A percentile compares a stretch with the other conserved stretches of the same genome.
phyloP scores from a whole-genome alignment of 768 basidiomycete species.

The Clathrus columnatus region DNA sequence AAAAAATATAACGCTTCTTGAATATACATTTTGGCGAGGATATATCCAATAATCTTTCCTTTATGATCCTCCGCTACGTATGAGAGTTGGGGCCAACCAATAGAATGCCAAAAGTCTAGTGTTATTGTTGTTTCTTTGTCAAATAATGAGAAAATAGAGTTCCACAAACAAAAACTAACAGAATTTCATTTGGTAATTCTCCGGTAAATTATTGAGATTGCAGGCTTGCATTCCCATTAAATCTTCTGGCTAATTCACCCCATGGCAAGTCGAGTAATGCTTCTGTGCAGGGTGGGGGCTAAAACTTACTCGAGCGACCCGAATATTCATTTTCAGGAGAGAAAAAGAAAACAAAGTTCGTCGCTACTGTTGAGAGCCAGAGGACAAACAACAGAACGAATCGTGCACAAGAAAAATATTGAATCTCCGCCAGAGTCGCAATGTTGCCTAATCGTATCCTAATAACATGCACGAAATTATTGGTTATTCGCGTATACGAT shows the following conservation, averaged over 20 bases:
- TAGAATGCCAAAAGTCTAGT: constrained; percentile 73
- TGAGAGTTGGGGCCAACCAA: constrained; percentile 90
- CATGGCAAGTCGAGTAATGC: not conserved
- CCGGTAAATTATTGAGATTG: constrained; percentile 87
- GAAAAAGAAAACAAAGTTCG: too few species aligned
- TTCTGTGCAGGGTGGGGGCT: not conserved
- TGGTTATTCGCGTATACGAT: too few species aligned
- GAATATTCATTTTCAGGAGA: constrained; percentile 43
- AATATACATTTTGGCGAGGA: constrained; percentile 84
- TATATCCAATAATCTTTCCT: constrained; percentile 88
- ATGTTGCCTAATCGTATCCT: too few species aligned
- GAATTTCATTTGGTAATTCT: constrained; percentile 81
- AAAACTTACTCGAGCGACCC: constrained; percentile 25
- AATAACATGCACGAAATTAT: too few species aligned
- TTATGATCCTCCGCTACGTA: constrained; percentile 88
- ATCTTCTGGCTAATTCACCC: constrained; percentile 59
- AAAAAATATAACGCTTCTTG: not conserved
- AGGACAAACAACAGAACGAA: too few species aligned
- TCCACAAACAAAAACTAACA: constrained; percentile 35
- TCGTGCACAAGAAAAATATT: too few species aligned
- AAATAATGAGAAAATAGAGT: not conserved
- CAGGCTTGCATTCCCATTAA: constrained; percentile 88
- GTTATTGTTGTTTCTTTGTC: too few species aligned
- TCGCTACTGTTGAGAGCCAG: too few species aligned
- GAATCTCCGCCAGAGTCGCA: too few species aligned